These are phyloP conservation scores for Sicyos edulis DNA, from an alignment of 306 rosid species.

Conservation along the genomic window DNA sequence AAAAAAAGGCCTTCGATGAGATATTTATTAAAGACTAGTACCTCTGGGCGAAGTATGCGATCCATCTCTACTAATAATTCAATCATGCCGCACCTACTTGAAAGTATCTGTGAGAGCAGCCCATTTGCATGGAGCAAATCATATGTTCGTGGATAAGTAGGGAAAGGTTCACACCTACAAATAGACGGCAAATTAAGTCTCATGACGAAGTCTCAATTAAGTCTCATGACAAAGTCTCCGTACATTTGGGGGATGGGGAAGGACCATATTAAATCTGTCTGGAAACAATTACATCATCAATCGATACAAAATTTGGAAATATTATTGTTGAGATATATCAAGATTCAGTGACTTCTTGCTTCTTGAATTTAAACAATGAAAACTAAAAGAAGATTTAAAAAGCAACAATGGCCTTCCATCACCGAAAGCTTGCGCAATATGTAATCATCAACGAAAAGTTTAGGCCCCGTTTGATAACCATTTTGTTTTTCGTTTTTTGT, in stretches of 20 bases:
- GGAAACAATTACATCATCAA: too few species aligned
- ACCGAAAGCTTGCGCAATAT: slow-evolving; percentile 6
- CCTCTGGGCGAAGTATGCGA: slow-evolving; percentile 96
- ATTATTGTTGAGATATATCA: neutral
- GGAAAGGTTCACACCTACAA: slow-evolving; percentile 91
- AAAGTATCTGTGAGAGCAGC: slow-evolving; percentile 59
- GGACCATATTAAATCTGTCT: neutral
- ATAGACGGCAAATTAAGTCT: neutral
- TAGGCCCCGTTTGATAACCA: too few species aligned
- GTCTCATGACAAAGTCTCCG: too few species aligned
- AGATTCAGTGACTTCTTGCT: neutral
- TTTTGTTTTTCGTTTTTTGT: too few species aligned
- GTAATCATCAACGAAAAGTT: neutral
- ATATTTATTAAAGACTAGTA: slow-evolving; percentile 18
- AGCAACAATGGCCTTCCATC: neutral
- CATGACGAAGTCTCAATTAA: neutral
- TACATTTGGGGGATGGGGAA: too few species aligned
- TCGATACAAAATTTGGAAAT: too few species aligned
- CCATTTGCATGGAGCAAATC: slow-evolving; percentile 88
- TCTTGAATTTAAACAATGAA: too few species aligned
- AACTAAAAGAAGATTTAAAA: too few species aligned
- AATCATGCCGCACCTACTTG: slow-evolving; percentile 67
- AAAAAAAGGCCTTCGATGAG: neutral
- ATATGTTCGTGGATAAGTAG: slow-evolving; percentile 92
- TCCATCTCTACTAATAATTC: slow-evolving; percentile 94